Evolutionary conservation across 148 eudicot genomes (phyloP), one percentile per base, ranked within the genome.

Genomic region (Agrostemma githago): DNA sequence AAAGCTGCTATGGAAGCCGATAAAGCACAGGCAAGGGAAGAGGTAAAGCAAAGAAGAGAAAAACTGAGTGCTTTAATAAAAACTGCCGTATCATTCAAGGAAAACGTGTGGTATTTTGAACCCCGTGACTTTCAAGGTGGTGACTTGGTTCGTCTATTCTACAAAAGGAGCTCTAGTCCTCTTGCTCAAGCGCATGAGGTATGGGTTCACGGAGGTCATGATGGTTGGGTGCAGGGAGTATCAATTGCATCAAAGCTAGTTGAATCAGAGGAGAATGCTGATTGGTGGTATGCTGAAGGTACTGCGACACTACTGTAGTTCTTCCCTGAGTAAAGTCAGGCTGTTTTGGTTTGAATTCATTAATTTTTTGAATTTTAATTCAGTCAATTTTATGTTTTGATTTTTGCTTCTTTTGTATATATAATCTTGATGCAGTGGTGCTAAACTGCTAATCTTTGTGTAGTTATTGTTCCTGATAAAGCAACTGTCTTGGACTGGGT

Each of bases 211-310:
- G 99, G 97, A 78, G 99, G 99, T 43, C 81, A 89, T 79, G 85
- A 92, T 78, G 82, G 82, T 76, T 96, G 99, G 99, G 77, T 79
- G 67, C 82, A 89, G 76, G 99, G 97, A 12, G 73, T 90, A 59
- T 89, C 97, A 19, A 85, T 92, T 76, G 87, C 83, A 78, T 82
- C 87, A 69, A 83, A 74, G 85, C 91, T 96, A 71, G 75, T 71
- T 64, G 88, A 86, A 72, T 89, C 86, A 57, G 90, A 84, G 72
- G 82, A 73, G 74, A 79, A 70, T 76, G 91, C 80, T 72, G 91
- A 88, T 69, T 90, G 98, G 98, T 90, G 98, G 94, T 89, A 86
- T 88, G 82, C 92, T 70, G 89, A 93, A 73, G 92, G 98, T 93
- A 84, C 66, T 81, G 41, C 76, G 58, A 78, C 37, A 7, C 46